Conservation (phyloP, 2,329 filamentous ascomycete species). For the Rutstroemia sp. region DNA sequence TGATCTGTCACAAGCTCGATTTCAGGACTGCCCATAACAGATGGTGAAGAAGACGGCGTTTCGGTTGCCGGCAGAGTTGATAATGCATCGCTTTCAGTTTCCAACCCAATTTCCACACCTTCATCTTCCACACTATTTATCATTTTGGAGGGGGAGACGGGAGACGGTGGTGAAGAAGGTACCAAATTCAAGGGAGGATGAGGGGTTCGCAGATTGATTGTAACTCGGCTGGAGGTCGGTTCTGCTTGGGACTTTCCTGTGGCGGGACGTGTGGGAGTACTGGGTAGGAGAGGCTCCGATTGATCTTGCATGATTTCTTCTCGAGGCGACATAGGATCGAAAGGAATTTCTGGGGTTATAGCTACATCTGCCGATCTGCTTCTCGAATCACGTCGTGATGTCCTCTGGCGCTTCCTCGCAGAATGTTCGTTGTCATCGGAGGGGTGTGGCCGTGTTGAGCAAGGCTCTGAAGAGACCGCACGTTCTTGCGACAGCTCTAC, state of each 20-base stretch:
- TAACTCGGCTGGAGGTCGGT: conserved; percentile 49
- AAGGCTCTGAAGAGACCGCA: conserved; percentile 54
- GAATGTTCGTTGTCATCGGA: conserved; percentile 49
- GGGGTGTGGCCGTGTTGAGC: conserved; percentile 55
- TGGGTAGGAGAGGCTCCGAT: conserved; percentile 29
- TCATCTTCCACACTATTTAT: conserved; percentile 13
- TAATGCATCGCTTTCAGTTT: conserved; percentile 27
- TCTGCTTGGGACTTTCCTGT: conserved; percentile 32
- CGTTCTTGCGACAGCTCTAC: conserved; percentile 42
- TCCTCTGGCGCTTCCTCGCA: conserved; percentile 54
- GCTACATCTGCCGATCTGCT: conserved; percentile 42
- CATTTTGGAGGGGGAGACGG: conserved; percentile 29
- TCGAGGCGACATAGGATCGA: conserved; percentile 13
- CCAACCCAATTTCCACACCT: conserved; percentile 22
- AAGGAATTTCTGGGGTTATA: conserved; percentile 14
- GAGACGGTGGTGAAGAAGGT: conserved; percentile 39
- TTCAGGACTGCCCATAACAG: conserved; percentile 24
- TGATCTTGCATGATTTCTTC: conserved; percentile 7
- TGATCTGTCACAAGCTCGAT: conserved; percentile 25
- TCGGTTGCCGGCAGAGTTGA: conserved; percentile 24
- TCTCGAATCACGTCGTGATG: conserved; percentile 48
- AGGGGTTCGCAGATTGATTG: conserved; percentile 50
- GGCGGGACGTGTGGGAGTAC: conserved; percentile 25
- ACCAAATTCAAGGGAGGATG: conserved; percentile 33
- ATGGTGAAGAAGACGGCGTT: conserved; percentile 28